Evolutionary conservation across 371 early-diverging fungal genomes (phyloP).

Genomic region (Fennellomyces sp.): DNA sequence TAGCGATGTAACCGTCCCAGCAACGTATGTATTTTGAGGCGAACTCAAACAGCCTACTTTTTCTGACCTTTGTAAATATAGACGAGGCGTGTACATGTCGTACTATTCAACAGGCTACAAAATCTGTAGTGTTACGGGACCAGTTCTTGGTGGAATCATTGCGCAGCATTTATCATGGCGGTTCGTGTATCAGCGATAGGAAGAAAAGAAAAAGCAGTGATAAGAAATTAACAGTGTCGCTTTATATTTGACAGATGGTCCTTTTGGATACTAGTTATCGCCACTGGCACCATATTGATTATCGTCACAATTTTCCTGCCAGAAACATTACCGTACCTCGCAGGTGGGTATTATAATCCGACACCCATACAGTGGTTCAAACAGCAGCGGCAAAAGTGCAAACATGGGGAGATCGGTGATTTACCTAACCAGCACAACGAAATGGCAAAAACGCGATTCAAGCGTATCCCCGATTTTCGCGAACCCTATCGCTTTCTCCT

Average conservation of each 20-base stretch:
- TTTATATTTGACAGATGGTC: slow-evolving; percentile 37
- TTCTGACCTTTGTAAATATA: neutral
- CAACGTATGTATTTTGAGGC: neutral
- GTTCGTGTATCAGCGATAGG: no score
- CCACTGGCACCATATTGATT: slow-evolving; percentile 41
- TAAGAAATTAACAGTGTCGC: no score
- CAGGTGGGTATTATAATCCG: slow-evolving; percentile 31
- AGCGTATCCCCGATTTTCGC: slow-evolving; percentile 13
- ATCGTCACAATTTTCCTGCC: slow-evolving; percentile 56
- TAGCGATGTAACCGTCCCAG: neutral
- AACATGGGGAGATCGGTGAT: no score
- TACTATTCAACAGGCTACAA: neutral
- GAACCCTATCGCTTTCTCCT: slow-evolving; percentile 16
- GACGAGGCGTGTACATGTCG: neutral
- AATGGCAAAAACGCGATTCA: neutral
- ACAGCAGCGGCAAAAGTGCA: neutral
- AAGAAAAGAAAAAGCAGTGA: neutral
- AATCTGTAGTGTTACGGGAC: neutral
- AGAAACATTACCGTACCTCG: slow-evolving; percentile 57
- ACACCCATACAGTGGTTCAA: slow-evolving; percentile 26
- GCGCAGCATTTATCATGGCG: neutral
- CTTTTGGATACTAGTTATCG: slow-evolving; percentile 57
- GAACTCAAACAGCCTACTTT: neutral
- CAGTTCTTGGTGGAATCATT: neutral
- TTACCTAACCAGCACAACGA: neutral